Percentiles rank a stretch among this genome's conserved stretches.
These are phyloP conservation scores for Symbiodinium natans DNA, from an alignment of 73 alveolate genomes.

Conservation along the genomic window DNA sequence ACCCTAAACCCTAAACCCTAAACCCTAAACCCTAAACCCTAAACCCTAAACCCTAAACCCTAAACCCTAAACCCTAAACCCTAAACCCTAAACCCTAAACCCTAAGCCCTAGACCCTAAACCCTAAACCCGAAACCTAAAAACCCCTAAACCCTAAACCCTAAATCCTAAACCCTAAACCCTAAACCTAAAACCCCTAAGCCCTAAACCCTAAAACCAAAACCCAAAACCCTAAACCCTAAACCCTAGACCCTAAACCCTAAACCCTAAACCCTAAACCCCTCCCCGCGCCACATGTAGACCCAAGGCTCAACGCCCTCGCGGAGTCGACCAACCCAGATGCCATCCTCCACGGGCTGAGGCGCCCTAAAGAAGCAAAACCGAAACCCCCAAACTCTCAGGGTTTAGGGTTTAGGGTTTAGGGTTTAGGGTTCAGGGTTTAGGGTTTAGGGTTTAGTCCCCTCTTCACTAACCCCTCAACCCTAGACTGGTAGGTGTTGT, in stretches of 20 bases:
- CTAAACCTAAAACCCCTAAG: neutral
- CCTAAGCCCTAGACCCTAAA: no score
- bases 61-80: neutral
- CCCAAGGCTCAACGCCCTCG: constrained; percentile 8
- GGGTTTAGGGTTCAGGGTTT: neutral
- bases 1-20: neutral
- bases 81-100: neutral
- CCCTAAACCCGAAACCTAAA: neutral
- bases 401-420: neutral
- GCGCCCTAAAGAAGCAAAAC: neutral
- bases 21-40: neutral
- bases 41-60: neutral
- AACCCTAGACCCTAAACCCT: no score
- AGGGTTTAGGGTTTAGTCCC: no score
- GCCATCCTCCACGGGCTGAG: neutral
- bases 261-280: neutral
- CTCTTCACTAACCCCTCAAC: neutral
- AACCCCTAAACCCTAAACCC: neutral
- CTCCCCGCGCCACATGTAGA: no score
- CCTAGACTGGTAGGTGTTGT: neutral
- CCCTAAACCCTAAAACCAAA: neutral
- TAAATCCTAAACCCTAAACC: neutral
- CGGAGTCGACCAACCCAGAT: constrained; percentile 1
- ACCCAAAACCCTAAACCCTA: no score
- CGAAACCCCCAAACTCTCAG: neutral